These are phyloP conservation scores for Lentinula edodes DNA, from an alignment of 768 basidiomycete genomes.

Conservation along the genomic window DNA sequence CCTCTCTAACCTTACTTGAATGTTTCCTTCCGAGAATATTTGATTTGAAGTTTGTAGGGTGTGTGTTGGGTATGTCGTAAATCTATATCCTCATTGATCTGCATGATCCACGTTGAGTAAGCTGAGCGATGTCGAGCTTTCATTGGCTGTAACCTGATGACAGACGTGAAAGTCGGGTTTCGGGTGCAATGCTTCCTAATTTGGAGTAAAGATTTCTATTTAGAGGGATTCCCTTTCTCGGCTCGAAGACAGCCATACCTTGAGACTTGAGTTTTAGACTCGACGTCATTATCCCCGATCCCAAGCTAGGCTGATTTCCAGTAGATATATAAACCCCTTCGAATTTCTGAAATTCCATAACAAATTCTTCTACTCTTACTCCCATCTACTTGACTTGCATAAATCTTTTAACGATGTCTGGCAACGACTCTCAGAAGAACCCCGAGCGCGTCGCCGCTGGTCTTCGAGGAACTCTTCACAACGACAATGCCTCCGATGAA, in stretches of 20 bases:
- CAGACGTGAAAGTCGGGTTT: too few species aligned
- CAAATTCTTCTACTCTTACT: not conserved
- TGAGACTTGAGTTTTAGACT: not conserved
- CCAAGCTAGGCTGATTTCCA: not conserved
- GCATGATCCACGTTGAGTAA: too few species aligned
- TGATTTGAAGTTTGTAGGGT: not conserved
- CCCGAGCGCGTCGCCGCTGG: constrained; percentile 47
- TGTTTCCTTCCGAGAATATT: too few species aligned
- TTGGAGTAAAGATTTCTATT: not conserved
- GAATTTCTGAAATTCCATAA: not conserved
- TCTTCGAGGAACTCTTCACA: constrained; percentile 48
- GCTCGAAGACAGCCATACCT: not conserved
- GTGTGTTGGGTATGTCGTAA: not conserved
- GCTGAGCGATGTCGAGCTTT: too few species aligned
- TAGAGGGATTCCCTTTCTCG: not conserved
- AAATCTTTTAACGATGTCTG: not conserved
- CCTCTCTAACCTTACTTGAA: not conserved
- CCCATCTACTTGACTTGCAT: not conserved
- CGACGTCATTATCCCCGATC: not conserved
- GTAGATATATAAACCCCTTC: not conserved
- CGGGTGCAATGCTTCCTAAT: not conserved
- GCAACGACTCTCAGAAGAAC: constrained; percentile 22
- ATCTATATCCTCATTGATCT: too few species aligned
- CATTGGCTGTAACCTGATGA: too few species aligned
- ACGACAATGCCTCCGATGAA: constrained; percentile 48